Conservation (phyloP, 2,329 filamentous ascomycete genomes). For the Clonostachys sp. region DNA sequence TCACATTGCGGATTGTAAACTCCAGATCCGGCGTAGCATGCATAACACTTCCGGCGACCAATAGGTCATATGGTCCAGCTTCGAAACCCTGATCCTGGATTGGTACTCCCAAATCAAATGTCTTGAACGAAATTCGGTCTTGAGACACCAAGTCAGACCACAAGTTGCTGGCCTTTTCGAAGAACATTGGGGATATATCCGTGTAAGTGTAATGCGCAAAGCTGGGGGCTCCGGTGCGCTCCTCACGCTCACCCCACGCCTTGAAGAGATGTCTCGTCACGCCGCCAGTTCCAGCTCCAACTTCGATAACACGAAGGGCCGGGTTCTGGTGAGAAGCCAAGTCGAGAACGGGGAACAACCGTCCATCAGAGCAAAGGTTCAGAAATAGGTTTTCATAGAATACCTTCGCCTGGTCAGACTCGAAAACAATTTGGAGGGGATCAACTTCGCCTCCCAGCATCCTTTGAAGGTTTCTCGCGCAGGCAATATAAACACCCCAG, state of each 20-base stretch:
- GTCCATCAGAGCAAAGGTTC: background rate
- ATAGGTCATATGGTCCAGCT: constrained; percentile 12
- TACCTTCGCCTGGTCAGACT: background rate
- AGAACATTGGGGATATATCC: constrained; percentile 12
- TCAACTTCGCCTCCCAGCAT: background rate
- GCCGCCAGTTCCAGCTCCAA: constrained; percentile 2
- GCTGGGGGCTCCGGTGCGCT: constrained; percentile 21
- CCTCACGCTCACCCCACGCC: constrained; percentile 32
- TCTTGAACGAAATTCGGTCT: constrained; percentile 18
- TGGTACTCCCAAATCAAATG: constrained; percentile 19
- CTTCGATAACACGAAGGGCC: constrained; percentile 1
- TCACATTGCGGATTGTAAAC: constrained; percentile 1
- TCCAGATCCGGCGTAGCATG: constrained; percentile 12
- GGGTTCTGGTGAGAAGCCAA: constrained; percentile 4
- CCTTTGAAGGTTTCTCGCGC: background rate
- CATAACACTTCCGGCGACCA: constrained; percentile 15
- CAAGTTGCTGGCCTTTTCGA: constrained; percentile 8
- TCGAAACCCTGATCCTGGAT: constrained; percentile 13
- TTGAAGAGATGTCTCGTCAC: background rate
- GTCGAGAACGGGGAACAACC: background rate
- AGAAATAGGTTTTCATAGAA: background rate
- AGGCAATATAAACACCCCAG: background rate
- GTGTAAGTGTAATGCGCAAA: constrained; percentile 12
- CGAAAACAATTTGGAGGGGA: background rate
- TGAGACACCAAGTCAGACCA: constrained; percentile 8